Evolutionary conservation across 1,139 yeast genomes (phyloP).

Genomic region (Magnusiomyces ingens): DNA sequence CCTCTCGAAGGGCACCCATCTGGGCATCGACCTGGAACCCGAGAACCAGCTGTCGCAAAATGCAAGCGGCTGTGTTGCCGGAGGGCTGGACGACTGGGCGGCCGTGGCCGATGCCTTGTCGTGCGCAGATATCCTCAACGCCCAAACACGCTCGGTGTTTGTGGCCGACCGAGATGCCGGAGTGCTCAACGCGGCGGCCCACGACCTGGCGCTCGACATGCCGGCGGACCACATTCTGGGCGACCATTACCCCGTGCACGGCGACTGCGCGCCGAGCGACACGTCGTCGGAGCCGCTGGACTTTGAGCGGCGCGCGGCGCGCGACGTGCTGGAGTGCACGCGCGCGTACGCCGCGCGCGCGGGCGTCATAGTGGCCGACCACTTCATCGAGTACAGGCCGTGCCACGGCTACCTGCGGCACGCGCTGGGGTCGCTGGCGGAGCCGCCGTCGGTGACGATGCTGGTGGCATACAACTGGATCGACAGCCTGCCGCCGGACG

Average conservation of each 20-base stretch:
- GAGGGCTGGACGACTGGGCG: neutral
- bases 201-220: neutral
- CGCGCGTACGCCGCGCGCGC: neutral
- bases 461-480: neutral
- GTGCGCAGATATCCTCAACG: slow-evolving; percentile 4
- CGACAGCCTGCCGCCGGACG: neutral
- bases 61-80: too few relatives aligned
- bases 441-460: neutral
- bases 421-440: neutral
- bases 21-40: neutral
- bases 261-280: neutral
- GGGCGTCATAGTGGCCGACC: too few relatives aligned
- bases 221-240: slow-evolving; percentile 6
- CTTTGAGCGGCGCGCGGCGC: neutral
- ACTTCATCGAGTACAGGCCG: neutral
- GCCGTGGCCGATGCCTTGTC: neutral
- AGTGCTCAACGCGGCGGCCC: neutral
- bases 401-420: neutral
- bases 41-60: neutral
- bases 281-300: neutral
- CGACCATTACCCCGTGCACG: neutral
- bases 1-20: neutral
- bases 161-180: neutral
- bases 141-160: neutral
- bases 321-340: neutral